Evolutionary conservation across 2,329 filamentous ascomycete species (phyloP).

Genomic region (Neonectria faginata): DNA sequence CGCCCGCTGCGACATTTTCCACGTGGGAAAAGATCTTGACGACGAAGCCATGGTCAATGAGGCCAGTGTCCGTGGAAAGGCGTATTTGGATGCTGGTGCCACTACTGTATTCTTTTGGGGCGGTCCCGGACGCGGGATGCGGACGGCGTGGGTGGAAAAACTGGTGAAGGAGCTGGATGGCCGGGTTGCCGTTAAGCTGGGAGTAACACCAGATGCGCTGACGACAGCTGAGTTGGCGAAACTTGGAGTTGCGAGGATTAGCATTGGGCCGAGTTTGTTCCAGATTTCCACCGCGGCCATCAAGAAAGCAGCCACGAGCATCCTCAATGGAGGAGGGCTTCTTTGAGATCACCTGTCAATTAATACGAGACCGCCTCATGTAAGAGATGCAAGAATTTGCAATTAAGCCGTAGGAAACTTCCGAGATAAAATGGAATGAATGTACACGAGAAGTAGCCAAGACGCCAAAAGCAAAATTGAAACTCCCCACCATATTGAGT

Average conservation of each 20-base stretch:
- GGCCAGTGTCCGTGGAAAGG: constrained; percentile 64
- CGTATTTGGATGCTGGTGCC: constrained; percentile 69
- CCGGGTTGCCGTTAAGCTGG: constrained; percentile 61
- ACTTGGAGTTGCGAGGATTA: constrained; percentile 67
- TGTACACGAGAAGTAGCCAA: neutral
- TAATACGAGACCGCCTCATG: too few relatives aligned
- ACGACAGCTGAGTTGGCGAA: constrained; percentile 57
- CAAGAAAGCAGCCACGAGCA: constrained; percentile 49
- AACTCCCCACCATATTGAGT: neutral
- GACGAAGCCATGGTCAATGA: constrained; percentile 57
- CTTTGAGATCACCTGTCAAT: constrained; percentile 9
- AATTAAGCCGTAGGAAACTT: neutral
- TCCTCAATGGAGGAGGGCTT: constrained; percentile 44
- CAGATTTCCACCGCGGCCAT: constrained; percentile 54
- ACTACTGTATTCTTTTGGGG: constrained; percentile 73
- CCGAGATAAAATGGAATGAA: neutral
- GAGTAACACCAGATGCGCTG: constrained; percentile 52
- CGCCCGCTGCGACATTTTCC: constrained; percentile 67
- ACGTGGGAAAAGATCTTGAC: constrained; percentile 45
- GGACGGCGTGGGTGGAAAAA: constrained; percentile 58
- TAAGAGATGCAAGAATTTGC: neutral
- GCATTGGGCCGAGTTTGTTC: constrained; percentile 63
- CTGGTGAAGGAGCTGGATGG: constrained; percentile 63
- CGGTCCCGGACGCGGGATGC: constrained; percentile 56
- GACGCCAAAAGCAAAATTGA: neutral